These are phyloP conservation scores for Sporothrix globosa DNA, from an alignment of 2,329 filamentous ascomycete genomes.

Conservation along the genomic window DNA sequence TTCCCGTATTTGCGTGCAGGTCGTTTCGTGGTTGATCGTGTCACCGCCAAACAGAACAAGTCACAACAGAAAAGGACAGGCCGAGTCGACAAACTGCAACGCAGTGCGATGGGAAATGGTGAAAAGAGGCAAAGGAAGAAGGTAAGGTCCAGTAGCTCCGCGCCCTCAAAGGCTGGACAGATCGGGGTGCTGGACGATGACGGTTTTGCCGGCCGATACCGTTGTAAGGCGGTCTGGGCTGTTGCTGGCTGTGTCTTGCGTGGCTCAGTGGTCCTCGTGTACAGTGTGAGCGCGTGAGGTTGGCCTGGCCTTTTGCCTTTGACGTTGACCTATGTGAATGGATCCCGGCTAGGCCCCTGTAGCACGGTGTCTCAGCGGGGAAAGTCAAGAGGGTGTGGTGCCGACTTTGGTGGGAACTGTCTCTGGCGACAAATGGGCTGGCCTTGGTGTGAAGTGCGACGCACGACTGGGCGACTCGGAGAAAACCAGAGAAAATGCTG, in stretches of 20 bases:
- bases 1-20: neutral
- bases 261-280: neutral
- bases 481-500: neutral
- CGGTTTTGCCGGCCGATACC: conserved; percentile 27
- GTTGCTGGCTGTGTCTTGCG: conserved; percentile 3
- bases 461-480: conserved; percentile 7
- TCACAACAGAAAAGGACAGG: neutral
- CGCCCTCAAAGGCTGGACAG: neutral
- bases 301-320: neutral
- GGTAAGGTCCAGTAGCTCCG: neutral
- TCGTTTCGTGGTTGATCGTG: neutral
- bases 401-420: conserved; percentile 6
- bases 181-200: conserved; percentile 22
- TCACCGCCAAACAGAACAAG: conserved; percentile 1
- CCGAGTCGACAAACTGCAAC: neutral
- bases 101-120: neutral
- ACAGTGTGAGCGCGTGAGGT: neutral
- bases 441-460: neutral
- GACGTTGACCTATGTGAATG: neutral
- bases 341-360: conserved; percentile 23
- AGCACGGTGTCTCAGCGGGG: conserved; percentile 15
- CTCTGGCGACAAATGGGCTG: conserved; percentile 19
- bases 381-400: conserved; percentile 7
- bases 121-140: neutral
- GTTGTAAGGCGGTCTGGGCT: conserved; percentile 27